Percentiles rank a stretch among this genome's conserved stretches.
phyloP scores from a whole-genome alignment of 805 yeast species.

The Hanseniaspora taiwanica region DNA sequence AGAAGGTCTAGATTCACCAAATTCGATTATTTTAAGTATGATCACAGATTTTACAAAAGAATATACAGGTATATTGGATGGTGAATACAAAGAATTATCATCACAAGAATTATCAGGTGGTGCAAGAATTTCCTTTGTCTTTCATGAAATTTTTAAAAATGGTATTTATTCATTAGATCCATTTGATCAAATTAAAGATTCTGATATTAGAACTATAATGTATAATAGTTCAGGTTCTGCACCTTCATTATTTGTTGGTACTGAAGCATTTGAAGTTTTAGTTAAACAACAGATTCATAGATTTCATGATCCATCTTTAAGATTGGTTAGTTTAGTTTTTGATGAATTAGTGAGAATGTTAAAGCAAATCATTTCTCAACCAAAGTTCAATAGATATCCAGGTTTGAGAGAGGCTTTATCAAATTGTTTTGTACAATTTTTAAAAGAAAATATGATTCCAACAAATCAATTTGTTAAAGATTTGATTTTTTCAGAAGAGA shows the following conservation, averaged over 20 bases:
- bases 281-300: conserved; percentile 88
- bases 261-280: conserved; percentile 91
- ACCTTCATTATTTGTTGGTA: conserved; percentile 92
- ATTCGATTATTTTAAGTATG: conserved; percentile 77
- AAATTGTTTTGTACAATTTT: conserved; percentile 61
- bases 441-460: conserved; percentile 70
- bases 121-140: conserved; percentile 92
- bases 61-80: conserved; percentile 80
- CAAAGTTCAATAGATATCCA: conserved; percentile 82
- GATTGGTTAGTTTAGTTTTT: conserved; percentile 81
- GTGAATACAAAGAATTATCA: conserved; percentile 82
- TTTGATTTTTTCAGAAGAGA: conserved; percentile 74
- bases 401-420: conserved; percentile 77
- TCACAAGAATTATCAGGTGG: conserved; percentile 92
- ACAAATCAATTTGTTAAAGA: conserved; percentile 78
- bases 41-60: conserved; percentile 89
- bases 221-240: conserved; percentile 95
- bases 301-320: conserved; percentile 84
- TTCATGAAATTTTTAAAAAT: conserved; percentile 89
- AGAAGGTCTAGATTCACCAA: conserved; percentile 78
- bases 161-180: conserved; percentile 91
- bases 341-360: conserved; percentile 90
- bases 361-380: conserved; percentile 68
- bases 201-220: conserved; percentile 92
- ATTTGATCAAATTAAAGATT: conserved; percentile 88